Evolutionary conservation across 192 early-diverging fungal species (phyloP), one percentile per base, ranked within the genome.

Genomic region (Phlyctochytrium bullatum): DNA sequence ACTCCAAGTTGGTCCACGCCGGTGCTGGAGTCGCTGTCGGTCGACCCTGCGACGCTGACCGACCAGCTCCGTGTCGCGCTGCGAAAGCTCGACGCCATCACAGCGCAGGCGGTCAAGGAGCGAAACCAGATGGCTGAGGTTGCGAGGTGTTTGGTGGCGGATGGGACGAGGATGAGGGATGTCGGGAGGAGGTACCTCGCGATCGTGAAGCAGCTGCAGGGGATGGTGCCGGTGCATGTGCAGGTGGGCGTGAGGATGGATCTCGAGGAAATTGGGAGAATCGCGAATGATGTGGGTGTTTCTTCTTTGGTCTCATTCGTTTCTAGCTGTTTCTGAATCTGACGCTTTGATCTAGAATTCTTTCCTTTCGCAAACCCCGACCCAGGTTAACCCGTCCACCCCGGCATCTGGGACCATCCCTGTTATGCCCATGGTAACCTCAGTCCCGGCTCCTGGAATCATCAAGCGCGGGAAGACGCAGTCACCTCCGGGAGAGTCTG

Each of bases 71-170:
- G 68, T 6, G 23, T 31, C n/a, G 68, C 68, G 12, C 62, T 69
- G 47, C 61, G 31, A 6, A 20, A 27, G 24, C 47, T 34, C 31
- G 68, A 69, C 52, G 34, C 68, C 2, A 32, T 69, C 20, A 69
- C 62, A 10, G 27, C 62, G 12, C 59, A 65, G 23, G 68, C 68
- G 10, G 61, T 69, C 0, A 69, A 69, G 40, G 68, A 69, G 61
- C 59, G 68, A 4, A 69, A 69, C 52, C 68, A 69, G 31, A 62
- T 69, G 28, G 30, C 61, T 3, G 68, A 69, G 61, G 62, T 69
- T 20, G 24, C 34, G 17, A 58, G 52, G n/a, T 36, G 52, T 4
- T 32, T 69, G 17, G 68, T 69, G 6, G 17, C 34, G 17, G 68
- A 69, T 20, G 54, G 59, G 27, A 52, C 36, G 23, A 62, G 31